Percentiles rank a stretch among this genome's conserved stretches.
Conservation (phyloP, 805 yeast species). For the Starmerella asiatica region DNA sequence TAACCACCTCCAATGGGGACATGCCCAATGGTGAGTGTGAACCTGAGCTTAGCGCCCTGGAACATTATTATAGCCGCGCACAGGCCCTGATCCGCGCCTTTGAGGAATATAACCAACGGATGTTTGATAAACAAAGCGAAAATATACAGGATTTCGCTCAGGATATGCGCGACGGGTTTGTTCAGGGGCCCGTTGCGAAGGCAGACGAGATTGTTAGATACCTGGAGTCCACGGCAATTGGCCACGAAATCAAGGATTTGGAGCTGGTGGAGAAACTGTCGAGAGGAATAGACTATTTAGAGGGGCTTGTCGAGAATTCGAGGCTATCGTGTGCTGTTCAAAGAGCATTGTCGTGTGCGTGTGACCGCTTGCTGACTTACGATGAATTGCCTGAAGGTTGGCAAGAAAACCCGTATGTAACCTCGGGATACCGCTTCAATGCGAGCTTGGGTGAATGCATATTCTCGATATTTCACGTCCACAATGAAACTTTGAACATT, state of each 20-base stretch:
- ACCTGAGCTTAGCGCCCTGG: too few relatives aligned
- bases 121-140: constrained; percentile 24
- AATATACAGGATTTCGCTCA: constrained; percentile 22
- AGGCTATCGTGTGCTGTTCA: constrained; percentile 20
- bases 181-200: constrained; percentile 25
- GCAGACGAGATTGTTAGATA: constrained; percentile 26
- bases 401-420: constrained; percentile 81
- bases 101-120: background rate
- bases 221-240: constrained; percentile 21
- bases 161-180: constrained; percentile 24
- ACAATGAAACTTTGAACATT: constrained; percentile 83
- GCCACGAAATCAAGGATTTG: constrained; percentile 19
- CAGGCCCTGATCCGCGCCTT: background rate
- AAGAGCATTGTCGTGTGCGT: constrained; percentile 21
- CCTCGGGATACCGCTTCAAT: constrained; percentile 75
- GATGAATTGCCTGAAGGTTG: constrained; percentile 84
- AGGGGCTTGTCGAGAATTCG: constrained; percentile 26
- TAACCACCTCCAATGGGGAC: too few relatives aligned
- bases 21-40: too few relatives aligned
- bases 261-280: constrained; percentile 20
- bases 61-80: background rate
- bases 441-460: constrained; percentile 47
- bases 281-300: constrained; percentile 26
- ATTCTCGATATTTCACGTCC: constrained; percentile 46
- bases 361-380: constrained; percentile 46